These are phyloP conservation scores for Juncus inflexus DNA, from an alignment of 176 grass and related monocot species.

Conservation along the genomic window DNA sequence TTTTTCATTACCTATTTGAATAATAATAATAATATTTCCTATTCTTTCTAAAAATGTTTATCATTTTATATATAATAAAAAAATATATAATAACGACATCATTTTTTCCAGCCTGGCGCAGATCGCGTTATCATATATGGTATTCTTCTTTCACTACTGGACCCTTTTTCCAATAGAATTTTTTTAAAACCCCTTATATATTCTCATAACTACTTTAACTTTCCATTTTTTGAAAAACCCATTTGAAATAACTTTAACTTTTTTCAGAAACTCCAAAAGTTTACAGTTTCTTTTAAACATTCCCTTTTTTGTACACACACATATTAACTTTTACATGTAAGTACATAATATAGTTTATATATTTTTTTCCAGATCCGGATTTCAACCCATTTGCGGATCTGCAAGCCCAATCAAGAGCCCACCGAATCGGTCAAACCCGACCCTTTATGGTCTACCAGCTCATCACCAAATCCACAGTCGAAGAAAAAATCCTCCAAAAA, in stretches of 20 bases:
- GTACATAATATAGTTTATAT: not conserved
- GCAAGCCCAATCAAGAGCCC: slow-evolving; percentile 61
- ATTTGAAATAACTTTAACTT: too few species aligned
- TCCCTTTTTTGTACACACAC: not conserved
- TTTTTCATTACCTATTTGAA: too few species aligned
- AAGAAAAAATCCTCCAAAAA: slow-evolving; percentile 67
- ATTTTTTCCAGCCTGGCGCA: slow-evolving; percentile 46
- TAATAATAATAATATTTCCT: not conserved
- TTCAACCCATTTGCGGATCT: slow-evolving; percentile 79
- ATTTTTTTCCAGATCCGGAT: slow-evolving; percentile 45
- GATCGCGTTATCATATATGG: slow-evolving; percentile 74
- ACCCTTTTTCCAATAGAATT: too few species aligned
- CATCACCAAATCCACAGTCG: slow-evolving; percentile 59
- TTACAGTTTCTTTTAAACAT: too few species aligned
- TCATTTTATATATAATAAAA: too few species aligned
- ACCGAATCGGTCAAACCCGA: slow-evolving; percentile 61
- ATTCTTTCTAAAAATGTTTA: too few species aligned
- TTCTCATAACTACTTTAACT: not conserved
- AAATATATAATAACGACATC: slow-evolving; percentile 1
- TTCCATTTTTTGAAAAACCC: not conserved
- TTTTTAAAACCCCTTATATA: too few species aligned
- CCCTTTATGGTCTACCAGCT: slow-evolving; percentile 71
- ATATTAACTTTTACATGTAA: not conserved
- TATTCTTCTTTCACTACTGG: slow-evolving; percentile 7
- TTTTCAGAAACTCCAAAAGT: too few species aligned